A percentile compares a stretch with the other conserved stretches of the same genome.
Conservation (phyloP, 2,329 filamentous ascomycete species). For the Cladophialophora immunda region DNA sequence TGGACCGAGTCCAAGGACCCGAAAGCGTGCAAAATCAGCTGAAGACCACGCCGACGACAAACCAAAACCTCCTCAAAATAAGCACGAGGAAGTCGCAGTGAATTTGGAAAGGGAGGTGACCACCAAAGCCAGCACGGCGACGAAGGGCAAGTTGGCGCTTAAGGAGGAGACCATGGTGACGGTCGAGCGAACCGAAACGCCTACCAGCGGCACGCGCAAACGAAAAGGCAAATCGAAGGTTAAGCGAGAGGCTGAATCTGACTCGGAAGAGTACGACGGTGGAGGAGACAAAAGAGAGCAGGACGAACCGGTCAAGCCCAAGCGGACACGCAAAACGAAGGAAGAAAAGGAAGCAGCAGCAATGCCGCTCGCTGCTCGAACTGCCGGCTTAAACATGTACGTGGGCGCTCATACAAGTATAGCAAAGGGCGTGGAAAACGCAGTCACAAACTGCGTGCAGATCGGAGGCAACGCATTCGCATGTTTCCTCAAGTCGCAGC, state of each 20-base stretch:
- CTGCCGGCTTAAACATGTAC: constrained; percentile 77
- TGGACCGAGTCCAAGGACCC: constrained; percentile 12
- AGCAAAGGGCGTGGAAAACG: constrained; percentile 93
- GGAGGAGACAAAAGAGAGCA: constrained; percentile 7
- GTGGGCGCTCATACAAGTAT: constrained; percentile 92
- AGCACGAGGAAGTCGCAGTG: neutral
- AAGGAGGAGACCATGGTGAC: constrained; percentile 19
- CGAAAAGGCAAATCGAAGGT: constrained; percentile 8
- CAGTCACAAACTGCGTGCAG: constrained; percentile 77
- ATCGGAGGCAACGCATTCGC: constrained; percentile 93
- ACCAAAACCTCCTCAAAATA: neutral
- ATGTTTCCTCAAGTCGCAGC: constrained; percentile 93
- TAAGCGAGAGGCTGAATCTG: neutral
- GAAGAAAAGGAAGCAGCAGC: constrained; percentile 64
- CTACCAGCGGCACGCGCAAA: neutral
- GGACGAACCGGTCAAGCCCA: constrained; percentile 34
- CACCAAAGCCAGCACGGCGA: neutral
- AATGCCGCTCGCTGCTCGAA: constrained; percentile 75
- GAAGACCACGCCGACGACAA: constrained; percentile 3
- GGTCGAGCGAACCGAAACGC: constrained; percentile 13
- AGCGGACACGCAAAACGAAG: constrained; percentile 62
- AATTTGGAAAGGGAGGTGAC: constrained; percentile 9
- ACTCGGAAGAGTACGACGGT: constrained; percentile 22
- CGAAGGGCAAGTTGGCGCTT: constrained; percentile 20
- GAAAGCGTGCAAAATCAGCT: constrained; percentile 14